phyloP scores from a whole-genome alignment of 2,329 filamentous ascomycete species.

The Venturia asperata region DNA sequence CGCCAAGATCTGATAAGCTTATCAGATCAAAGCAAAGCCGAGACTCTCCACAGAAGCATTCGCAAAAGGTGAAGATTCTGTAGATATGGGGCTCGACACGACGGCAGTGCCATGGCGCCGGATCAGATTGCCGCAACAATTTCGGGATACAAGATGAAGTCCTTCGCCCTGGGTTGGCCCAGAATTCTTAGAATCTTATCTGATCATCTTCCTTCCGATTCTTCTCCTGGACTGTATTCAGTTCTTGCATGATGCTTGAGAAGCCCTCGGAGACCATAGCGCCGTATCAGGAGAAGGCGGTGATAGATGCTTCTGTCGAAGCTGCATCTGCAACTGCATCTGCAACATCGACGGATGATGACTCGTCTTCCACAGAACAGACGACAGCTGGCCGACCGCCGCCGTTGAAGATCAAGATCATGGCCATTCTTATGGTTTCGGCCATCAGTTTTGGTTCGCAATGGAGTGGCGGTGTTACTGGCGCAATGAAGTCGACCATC shows the following conservation, averaged over 20 bases:
- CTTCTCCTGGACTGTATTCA: neutral
- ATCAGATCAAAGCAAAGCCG: neutral
- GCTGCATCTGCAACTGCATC: neutral
- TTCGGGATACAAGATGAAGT: neutral
- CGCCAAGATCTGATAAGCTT: slow-evolving; percentile 1
- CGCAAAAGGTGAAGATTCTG: neutral
- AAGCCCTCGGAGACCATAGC: neutral
- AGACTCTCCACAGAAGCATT: neutral
- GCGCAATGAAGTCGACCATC: slow-evolving; percentile 54
- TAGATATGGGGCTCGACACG: neutral
- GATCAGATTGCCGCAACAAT: neutral
- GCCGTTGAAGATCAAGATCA: neutral
- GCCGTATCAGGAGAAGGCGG: neutral
- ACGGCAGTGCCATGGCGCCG: neutral
- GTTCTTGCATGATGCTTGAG: neutral
- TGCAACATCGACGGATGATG: neutral
- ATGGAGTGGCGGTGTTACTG: slow-evolving; percentile 55
- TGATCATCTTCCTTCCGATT: neutral
- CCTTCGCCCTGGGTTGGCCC: neutral
- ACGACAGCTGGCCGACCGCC: neutral
- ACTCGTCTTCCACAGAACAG: neutral
- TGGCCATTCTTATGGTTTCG: slow-evolving; percentile 37
- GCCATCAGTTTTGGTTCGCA: slow-evolving; percentile 52
- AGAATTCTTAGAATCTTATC: too few species aligned
- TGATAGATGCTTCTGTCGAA: neutral